Evolutionary conservation across 305 asterid genomes (phyloP).

Genomic region (Andrographis paniculata): DNA sequence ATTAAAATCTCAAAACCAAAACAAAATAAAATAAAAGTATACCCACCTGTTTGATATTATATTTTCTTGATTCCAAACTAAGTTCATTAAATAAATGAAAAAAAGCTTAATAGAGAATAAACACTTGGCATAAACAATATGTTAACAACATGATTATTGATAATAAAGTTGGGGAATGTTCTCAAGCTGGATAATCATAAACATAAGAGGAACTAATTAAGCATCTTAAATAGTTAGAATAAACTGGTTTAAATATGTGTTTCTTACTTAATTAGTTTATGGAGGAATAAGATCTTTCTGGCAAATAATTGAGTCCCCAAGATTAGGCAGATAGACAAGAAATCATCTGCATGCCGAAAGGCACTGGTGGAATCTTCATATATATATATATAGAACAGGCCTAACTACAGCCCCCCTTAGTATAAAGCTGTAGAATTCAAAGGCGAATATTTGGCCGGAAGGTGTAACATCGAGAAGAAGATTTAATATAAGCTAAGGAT

Average conservation of each 20-base stretch:
- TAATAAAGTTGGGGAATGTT: conserved; percentile 10
- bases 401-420: conserved; percentile 8
- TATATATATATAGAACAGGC: conserved; percentile 5
- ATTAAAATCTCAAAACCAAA: no score
- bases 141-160: background rate
- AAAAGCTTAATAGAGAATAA: background rate
- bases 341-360: conserved; percentile 11
- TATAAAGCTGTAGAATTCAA: background rate
- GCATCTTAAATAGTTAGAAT: background rate
- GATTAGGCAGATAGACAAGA: conserved; percentile 17
- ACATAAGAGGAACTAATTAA: background rate
- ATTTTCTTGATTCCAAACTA: conserved; percentile 7
- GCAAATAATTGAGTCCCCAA: conserved; percentile 11
- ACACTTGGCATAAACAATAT: conserved; percentile 6
- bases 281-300: conserved; percentile 17
- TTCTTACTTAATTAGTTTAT: conserved; percentile 2
- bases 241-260: background rate
- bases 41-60: no score
- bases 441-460: background rate
- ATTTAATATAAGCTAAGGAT: no score
- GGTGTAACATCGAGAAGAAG: background rate
- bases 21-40: no score
- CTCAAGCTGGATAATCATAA: conserved; percentile 3
- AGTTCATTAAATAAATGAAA: background rate
- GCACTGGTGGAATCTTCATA: conserved; percentile 9